Percentiles rank a stretch among this genome's conserved stretches.
Conservation (phyloP, 1,284 basidiomycete species). For the Pseudozyma pruni region DNA sequence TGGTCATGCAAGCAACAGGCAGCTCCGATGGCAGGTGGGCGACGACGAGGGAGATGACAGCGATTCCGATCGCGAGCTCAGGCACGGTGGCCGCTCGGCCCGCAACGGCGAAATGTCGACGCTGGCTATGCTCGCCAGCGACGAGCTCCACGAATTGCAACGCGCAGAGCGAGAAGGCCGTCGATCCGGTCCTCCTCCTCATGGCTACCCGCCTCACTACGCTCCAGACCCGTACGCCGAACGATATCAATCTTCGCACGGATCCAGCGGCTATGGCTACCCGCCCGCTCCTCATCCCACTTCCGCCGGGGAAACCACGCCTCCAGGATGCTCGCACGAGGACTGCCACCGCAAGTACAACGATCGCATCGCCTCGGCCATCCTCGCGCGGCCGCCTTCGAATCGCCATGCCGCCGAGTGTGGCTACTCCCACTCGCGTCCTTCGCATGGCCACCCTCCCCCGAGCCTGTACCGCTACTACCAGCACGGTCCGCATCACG, state of each 20-base stretch:
- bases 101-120: slow-evolving; percentile 63
- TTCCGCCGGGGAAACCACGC: slow-evolving; percentile 23
- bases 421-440: slow-evolving; percentile 28
- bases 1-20: slow-evolving; percentile 17
- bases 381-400: slow-evolving; percentile 31
- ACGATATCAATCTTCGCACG: slow-evolving; percentile 29
- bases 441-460: slow-evolving; percentile 42
- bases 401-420: slow-evolving; percentile 37
- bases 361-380: slow-evolving; percentile 53
- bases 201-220: slow-evolving; percentile 23
- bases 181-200: slow-evolving; percentile 20
- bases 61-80: slow-evolving; percentile 54
- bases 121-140: slow-evolving; percentile 62
- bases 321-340: slow-evolving; percentile 59
- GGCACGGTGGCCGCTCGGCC: slow-evolving; percentile 12
- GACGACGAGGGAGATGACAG: slow-evolving; percentile 54
- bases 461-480: slow-evolving; percentile 52
- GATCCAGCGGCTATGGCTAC: slow-evolving; percentile 21
- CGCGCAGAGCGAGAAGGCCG: slow-evolving; percentile 56
- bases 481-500: slow-evolving; percentile 39
- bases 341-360: slow-evolving; percentile 63
- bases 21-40: slow-evolving; percentile 46
- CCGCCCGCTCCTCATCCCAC: slow-evolving; percentile 11
- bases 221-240: slow-evolving; percentile 40
- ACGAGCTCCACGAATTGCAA: slow-evolving; percentile 63